phyloP scores from a whole-genome alignment of 2,329 filamentous ascomycete species.

The Kalmusia sp. region DNA sequence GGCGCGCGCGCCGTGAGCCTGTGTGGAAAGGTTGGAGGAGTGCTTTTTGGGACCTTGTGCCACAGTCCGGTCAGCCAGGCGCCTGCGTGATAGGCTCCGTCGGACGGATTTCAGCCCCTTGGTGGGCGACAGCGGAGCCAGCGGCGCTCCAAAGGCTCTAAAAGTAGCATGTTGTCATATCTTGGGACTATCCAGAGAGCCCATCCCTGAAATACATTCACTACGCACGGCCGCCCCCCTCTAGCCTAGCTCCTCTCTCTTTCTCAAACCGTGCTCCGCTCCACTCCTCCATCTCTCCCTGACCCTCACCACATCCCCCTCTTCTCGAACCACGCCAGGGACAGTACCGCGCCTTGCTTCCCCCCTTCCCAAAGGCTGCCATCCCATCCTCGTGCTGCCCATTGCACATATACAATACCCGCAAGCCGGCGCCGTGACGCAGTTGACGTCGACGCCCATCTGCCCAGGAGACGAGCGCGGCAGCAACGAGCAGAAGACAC shows the following conservation, averaged over 20 bases:
- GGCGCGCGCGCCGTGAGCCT: no score
- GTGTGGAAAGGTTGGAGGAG: conserved; percentile 5
- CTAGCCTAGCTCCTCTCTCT: conserved; percentile 22
- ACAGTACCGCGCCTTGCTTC: conserved; percentile 25
- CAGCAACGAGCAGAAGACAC: conserved; percentile 1
- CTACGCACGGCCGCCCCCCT: conserved; percentile 35
- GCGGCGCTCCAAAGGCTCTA: conserved; percentile 28
- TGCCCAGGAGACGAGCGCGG: conserved; percentile 37
- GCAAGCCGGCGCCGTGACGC: conserved; percentile 17
- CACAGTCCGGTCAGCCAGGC: conserved; percentile 14
- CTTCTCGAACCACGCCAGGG: conserved; percentile 24
- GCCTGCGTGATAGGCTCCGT: conserved; percentile 7
- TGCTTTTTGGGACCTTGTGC: conserved; percentile 14
- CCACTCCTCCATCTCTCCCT: conserved; percentile 15
- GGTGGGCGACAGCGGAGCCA: background rate
- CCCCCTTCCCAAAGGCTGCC: conserved; percentile 7
- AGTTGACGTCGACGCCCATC: conserved; percentile 35
- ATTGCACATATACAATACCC: background rate
- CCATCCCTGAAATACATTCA: conserved; percentile 45
- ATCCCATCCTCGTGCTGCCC: conserved; percentile 16
- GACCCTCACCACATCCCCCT: conserved; percentile 8
- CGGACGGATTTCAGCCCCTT: background rate
- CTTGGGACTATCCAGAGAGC: conserved; percentile 23
- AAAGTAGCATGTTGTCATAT: conserved; percentile 46
- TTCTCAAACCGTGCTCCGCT: conserved; percentile 15